Percentiles rank a stretch among this genome's conserved stretches.
These are phyloP conservation scores for Leccinum angustisporum DNA, from an alignment of 1,284 basidiomycete genomes.

Conservation along the genomic window DNA sequence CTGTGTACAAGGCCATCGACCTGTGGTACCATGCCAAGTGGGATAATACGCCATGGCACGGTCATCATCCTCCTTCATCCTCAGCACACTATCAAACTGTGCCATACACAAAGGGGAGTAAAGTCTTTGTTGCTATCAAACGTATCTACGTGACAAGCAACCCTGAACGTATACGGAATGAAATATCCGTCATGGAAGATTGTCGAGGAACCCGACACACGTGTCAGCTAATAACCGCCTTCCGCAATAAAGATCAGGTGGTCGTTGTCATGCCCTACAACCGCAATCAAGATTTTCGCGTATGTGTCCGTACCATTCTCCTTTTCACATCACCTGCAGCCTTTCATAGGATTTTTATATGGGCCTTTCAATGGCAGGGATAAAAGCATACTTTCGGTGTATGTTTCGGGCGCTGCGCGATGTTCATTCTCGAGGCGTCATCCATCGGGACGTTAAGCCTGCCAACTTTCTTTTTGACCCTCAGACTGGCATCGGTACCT, in stretches of 20 bases:
- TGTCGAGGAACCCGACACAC: constrained; percentile 81
- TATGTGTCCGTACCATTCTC: constrained; percentile 39
- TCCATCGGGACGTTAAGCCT: constrained; percentile 98
- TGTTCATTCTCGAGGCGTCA: constrained; percentile 85
- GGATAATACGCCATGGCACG: constrained; percentile 83
- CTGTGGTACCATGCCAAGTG: constrained; percentile 71
- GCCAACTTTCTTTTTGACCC: constrained; percentile 98
- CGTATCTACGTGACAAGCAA: constrained; percentile 96
- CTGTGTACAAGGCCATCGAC: constrained; percentile 97
- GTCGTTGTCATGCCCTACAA: constrained; percentile 96
- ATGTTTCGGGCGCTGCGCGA: constrained; percentile 90
- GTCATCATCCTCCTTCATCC: constrained; percentile 56
- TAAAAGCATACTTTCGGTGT: constrained; percentile 89
- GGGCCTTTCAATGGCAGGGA: constrained; percentile 65
- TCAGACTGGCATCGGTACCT: constrained; percentile 76
- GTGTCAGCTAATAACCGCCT: constrained; percentile 93
- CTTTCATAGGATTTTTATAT: constrained; percentile 70
- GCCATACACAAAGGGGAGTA: constrained; percentile 41
- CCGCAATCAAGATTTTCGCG: constrained; percentile 90
- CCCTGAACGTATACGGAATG: constrained; percentile 91
- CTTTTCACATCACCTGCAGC: constrained; percentile 6
- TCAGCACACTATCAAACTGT: constrained; percentile 61
- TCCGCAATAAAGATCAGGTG: constrained; percentile 90
- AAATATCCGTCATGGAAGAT: constrained; percentile 90
- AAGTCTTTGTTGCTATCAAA: constrained; percentile 91